These are phyloP conservation scores for Silene coronaria DNA, from an alignment of 179 eudicot genomes.

Conservation along the genomic window DNA sequence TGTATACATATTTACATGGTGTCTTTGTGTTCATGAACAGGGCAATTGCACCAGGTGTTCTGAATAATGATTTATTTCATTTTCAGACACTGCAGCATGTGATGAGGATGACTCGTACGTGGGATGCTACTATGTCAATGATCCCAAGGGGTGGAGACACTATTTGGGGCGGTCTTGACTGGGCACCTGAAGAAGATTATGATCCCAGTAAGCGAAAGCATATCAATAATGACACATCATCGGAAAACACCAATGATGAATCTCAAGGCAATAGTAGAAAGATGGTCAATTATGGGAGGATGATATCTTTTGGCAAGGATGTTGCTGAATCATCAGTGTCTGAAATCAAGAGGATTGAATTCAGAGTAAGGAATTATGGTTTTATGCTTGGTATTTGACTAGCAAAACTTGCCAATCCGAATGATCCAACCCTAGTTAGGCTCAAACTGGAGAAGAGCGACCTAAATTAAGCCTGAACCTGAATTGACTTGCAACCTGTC, in stretches of 20 bases:
- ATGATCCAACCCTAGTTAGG: not conserved
- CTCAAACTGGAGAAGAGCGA: too few relatives aligned
- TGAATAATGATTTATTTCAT: slow-evolving; percentile 68
- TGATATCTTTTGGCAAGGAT: slow-evolving; percentile 85
- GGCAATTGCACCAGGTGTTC: slow-evolving; percentile 80
- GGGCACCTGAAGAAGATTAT: slow-evolving; percentile 92
- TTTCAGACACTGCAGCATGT: slow-evolving; percentile 80
- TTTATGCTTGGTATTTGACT: not conserved
- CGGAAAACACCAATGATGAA: slow-evolving; percentile 28
- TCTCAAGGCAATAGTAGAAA: slow-evolving; percentile 20
- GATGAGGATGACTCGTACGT: slow-evolving; percentile 94
- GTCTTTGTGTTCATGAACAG: slow-evolving; percentile 32
- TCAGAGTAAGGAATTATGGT: slow-evolving; percentile 49
- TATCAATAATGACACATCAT: slow-evolving; percentile 30
- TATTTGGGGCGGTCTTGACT: slow-evolving; percentile 92
- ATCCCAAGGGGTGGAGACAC: slow-evolving; percentile 90
- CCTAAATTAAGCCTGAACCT: too few relatives aligned
- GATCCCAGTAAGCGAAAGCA: slow-evolving; percentile 39
- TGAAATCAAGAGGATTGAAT: slow-evolving; percentile 57
- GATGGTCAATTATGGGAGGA: slow-evolving; percentile 63
- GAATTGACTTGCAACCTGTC: too few relatives aligned
- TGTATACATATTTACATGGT: slow-evolving; percentile 7
- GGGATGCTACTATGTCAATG: slow-evolving; percentile 99
- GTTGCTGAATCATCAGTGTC: slow-evolving; percentile 56
- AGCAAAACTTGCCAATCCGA: not conserved